A percentile compares a stretch with the other conserved stretches of the same genome.
Evolutionary conservation across 2,329 filamentous ascomycete genomes (phyloP).

Genomic region (Monosporascus sp.): DNA sequence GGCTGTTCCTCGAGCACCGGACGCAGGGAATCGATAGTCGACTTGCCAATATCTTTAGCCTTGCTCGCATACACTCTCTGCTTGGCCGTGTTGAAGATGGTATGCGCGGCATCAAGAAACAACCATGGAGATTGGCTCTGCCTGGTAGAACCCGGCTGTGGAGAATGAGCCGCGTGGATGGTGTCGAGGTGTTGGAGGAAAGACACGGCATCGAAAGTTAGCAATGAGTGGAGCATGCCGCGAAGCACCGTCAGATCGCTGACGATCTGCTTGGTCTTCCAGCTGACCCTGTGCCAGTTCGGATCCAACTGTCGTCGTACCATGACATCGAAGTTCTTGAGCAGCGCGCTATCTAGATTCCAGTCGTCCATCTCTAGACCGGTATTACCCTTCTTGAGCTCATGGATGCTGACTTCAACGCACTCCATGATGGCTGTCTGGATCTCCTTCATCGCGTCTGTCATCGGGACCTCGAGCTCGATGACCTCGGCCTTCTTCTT

Average conservation of each 20-base stretch:
- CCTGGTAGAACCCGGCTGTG: constrained; percentile 78
- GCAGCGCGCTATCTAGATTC: constrained; percentile 88
- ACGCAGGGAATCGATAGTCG: constrained; percentile 56
- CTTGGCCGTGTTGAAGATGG: constrained; percentile 87
- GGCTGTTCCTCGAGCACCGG: constrained; percentile 91
- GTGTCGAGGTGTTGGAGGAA: constrained; percentile 94
- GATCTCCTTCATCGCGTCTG: constrained; percentile 85
- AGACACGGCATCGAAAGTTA: constrained; percentile 84
- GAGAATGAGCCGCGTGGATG: constrained; percentile 84
- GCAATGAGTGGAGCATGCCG: constrained; percentile 72
- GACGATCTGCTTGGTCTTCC: constrained; percentile 92
- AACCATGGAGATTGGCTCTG: constrained; percentile 94
- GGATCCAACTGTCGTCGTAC: constrained; percentile 88
- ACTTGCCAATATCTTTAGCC: constrained; percentile 46
- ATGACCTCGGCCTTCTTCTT: constrained; percentile 94
- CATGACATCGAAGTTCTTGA: constrained; percentile 87
- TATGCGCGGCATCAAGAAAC: constrained; percentile 90
- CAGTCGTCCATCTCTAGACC: constrained; percentile 95
- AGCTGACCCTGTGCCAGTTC: constrained; percentile 95
- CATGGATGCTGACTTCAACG: constrained; percentile 88
- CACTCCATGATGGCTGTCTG: constrained; percentile 95
- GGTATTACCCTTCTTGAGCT: constrained; percentile 85
- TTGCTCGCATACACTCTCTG: constrained; percentile 76
- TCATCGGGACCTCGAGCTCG: constrained; percentile 94
- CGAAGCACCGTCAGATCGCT: constrained; percentile 81